Evolutionary conservation across 2,329 filamentous ascomycete species (phyloP), one percentile per base, ranked within the genome.

Genomic region (Venturia oleaginea): DNA sequence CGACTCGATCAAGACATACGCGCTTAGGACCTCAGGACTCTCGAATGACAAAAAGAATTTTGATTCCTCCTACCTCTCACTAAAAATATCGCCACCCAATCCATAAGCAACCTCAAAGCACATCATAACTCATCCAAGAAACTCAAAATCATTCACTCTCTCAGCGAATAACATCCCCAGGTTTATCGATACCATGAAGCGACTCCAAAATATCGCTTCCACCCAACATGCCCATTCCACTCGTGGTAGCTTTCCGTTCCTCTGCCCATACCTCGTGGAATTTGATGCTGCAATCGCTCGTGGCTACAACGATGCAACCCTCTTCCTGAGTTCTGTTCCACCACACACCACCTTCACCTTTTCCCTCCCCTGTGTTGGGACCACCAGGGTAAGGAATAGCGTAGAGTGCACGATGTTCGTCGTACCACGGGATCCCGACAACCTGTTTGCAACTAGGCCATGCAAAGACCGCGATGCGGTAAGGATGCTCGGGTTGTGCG

Each of bases 251-350:
- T 19, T 60, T 83, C 10, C 79, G 77, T 70, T 83, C 87, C 69
- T 84, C 83, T n/a, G 83, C 82, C 94, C 92, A 97, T 13, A 99
- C 86, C 77, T 97, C 92, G 74, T 97, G 92, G 71, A 97, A 97
- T 72, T 94, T 94, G 75, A 97, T 89, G 69, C 86, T 95, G 72
- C 91, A 88, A 76, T 97, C 92, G 72, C 92, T 96, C 54, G 91
- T 89, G 19, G 92, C 93, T 63, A 99, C 89, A 22, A 97, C 89
- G 68, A 99, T 87, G 72, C 92, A 96, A 0, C 90, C 91, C 70
- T 93, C 90, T 68, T 85, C 82, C 5, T 81, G 78, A 0, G 83
- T 86, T 24, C 85, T 80, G 61, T 77, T 79, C 67, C 80, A 80
- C 75, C 80, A 82, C 59, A 79, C 76, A n/a, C 80, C 80, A 65